phyloP scores from a whole-genome alignment of 1,139 yeast species.

The Debaryomycetaceae sp. region DNA sequence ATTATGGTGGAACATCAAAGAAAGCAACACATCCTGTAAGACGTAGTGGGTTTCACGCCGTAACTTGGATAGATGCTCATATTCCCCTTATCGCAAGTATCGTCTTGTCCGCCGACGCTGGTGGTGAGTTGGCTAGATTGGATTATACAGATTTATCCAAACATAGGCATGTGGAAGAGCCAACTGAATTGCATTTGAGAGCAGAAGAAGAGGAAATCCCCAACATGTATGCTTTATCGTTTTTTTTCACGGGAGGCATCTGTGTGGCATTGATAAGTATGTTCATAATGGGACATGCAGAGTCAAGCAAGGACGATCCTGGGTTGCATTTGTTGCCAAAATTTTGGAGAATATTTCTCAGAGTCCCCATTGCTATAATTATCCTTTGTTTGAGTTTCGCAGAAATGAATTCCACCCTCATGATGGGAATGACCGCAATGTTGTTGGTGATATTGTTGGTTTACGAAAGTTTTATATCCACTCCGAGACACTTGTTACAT shows the following conservation, averaged over 20 bases:
- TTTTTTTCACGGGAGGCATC: conserved; percentile 50
- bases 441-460: conserved; percentile 28
- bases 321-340: conserved; percentile 27
- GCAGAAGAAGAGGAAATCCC: conserved; percentile 21
- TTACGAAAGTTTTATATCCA: conserved; percentile 31
- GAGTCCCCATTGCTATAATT: conserved; percentile 37
- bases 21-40: conserved; percentile 56
- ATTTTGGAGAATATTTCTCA: conserved; percentile 36
- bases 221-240: conserved; percentile 35
- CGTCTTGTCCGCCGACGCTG: conserved; percentile 61
- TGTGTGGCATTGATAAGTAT: conserved; percentile 36
- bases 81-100: conserved; percentile 50
- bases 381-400: conserved; percentile 46
- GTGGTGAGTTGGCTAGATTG: conserved; percentile 44
- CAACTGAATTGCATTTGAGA: conserved; percentile 1
- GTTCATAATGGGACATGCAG: conserved; percentile 36
- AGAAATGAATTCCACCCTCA: conserved; percentile 35
- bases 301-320: conserved; percentile 34
- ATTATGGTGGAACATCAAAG: conserved; percentile 49
- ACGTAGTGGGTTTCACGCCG: conserved; percentile 45
- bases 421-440: conserved; percentile 42
- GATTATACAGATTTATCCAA: conserved; percentile 10
- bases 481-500: conserved; percentile 19
- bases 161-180: conserved; percentile 2
- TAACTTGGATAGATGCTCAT: conserved; percentile 48